Base-by-base conservation (phyloP, 2,329 filamentous ascomycete species). In the Metarhizium robertsii region DNA sequence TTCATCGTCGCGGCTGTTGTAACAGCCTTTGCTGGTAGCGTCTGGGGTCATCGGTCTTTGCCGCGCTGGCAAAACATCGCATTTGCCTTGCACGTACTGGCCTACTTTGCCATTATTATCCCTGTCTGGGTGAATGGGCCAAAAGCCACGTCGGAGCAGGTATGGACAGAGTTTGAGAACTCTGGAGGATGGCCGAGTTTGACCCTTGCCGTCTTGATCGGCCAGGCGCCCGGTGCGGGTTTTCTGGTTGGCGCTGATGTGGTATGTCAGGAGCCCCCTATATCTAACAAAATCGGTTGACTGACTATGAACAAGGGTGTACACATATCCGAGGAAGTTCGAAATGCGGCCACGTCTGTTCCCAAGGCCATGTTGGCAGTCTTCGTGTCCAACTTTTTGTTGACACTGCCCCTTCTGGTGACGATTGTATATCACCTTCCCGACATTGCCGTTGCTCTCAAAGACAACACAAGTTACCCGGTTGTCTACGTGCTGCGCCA, bases 291-390 rank as follows among this genome's bases (percentile, higher is more conserved):
- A 20, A 20, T 20, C 20, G 20, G 2, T 20, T 20, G 20, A 20
- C 2, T 25, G 3, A 25, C 25, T 25, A 25, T 25, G 0, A 4
- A 25, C 25, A 25, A 54, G 32, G 53, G 51, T 11, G 58, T 50
- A 11, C 57, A 59, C 56, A 57, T 61, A 53, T 46, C 56, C 11
- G 59, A 59, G n/a, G 57, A 61, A 42, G 59, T 61, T 34, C 50
- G 56, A 47, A 54, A 61, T 36, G 59, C 59, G 3, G 52, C 58
- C 11, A 45, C 34, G 30, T 56, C 54, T 16, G 56, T 61, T 2
- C 59, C 58, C 29, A 50, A 52, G 34, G 56, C 55, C 38, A 59
- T 59, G 47, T 29, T 58, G 5, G 40, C 20, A 38, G 43, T 53
- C 20, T 55, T 52, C 42, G 13, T 40, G 6, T 32, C 55, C 54